These are phyloP conservation scores for Microbotryomycetes sp. DNA, from an alignment of 1,284 basidiomycete species.

Conservation along the genomic window DNA sequence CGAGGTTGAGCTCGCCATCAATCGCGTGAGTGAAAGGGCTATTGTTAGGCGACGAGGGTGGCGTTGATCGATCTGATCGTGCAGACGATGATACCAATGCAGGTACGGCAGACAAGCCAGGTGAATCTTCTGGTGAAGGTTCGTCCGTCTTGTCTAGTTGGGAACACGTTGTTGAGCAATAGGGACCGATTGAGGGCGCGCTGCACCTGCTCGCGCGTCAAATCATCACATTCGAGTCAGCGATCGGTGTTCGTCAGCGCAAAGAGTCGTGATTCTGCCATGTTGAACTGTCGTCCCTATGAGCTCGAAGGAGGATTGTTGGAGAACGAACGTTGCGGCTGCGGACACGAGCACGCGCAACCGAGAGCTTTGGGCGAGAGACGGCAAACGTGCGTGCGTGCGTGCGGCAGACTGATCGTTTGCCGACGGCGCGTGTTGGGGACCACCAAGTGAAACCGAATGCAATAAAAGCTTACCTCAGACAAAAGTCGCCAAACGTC, in stretches of 20 bases:
- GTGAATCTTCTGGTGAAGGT: constrained; percentile 26
- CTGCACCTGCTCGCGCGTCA: constrained; percentile 14
- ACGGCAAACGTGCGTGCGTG: background rate
- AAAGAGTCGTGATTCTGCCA: background rate
- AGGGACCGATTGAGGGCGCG: constrained; percentile 1
- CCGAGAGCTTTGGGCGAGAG: background rate
- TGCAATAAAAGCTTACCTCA: constrained; percentile 11
- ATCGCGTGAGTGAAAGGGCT: constrained; percentile 5
- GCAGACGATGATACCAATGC: constrained; percentile 19
- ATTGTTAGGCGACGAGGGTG: constrained; percentile 24
- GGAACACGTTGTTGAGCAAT: constrained; percentile 26
- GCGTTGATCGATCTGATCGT: constrained; percentile 23
- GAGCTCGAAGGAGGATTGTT: background rate
- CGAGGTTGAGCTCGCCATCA: background rate
- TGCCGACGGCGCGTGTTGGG: too few relatives aligned
- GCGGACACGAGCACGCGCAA: background rate
- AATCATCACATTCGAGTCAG: constrained; percentile 10
- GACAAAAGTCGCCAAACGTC: constrained; percentile 30
- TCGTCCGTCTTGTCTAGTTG: constrained; percentile 20
- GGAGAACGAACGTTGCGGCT: background rate
- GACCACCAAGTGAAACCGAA: too few relatives aligned
- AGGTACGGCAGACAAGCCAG: constrained; percentile 21
- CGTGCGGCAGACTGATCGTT: background rate
- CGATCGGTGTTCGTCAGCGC: background rate
- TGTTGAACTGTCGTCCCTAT: too few relatives aligned